Evolutionary conservation across 768 basidiomycete genomes (phyloP), one percentile per base, ranked within the genome.

Genomic region (Cytidiella melzeri): DNA sequence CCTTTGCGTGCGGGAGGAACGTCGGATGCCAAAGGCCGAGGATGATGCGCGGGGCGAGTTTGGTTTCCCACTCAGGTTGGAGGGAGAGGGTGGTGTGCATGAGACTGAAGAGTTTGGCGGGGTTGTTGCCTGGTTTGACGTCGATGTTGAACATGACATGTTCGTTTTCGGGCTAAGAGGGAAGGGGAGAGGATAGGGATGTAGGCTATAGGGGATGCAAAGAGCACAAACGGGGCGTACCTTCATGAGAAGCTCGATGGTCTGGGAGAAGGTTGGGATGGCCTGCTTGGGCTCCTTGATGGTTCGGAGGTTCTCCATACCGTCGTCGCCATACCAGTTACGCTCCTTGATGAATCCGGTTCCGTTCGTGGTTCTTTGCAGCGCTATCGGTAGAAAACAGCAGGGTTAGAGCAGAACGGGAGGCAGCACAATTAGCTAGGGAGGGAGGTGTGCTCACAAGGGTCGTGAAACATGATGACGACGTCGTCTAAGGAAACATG

Each of bases 381-480:
- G 70, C 24, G 76, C 84, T 80, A 63, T 15, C 15, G 2, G 36
- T 24, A 19, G 27, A 10, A 24, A 26, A 10, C 11, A 5, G 18
- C 19, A 34, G 41, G 21, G 20, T 20, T 25, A 24, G 21, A 10
- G 13, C n/a, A 36, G 12, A 41, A 5, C 30, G 15, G 47, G 15
- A 7, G 28, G 45, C 12, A 24, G 5, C 19, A 28, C 36, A 41
- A n/a, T 41, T 23, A 18, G 19, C n/a, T 41, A n/a, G 21, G 21
- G 20, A 19, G 19, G 7, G 4, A 41, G 19, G 9, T 7, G 45
- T 2, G 57, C 73, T 57, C 57, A 87, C 83, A 79, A 13, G 92
- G 88, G 66, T 97, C 95, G 67, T 99, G 95, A 70, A 95, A 97
- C 89, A 97, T 91, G 42, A 97, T 68, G 27, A 98, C 85, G 36